These are phyloP conservation scores for Tulasnella sp. DNA, from an alignment of 768 basidiomycete species.

Conservation along the genomic window DNA sequence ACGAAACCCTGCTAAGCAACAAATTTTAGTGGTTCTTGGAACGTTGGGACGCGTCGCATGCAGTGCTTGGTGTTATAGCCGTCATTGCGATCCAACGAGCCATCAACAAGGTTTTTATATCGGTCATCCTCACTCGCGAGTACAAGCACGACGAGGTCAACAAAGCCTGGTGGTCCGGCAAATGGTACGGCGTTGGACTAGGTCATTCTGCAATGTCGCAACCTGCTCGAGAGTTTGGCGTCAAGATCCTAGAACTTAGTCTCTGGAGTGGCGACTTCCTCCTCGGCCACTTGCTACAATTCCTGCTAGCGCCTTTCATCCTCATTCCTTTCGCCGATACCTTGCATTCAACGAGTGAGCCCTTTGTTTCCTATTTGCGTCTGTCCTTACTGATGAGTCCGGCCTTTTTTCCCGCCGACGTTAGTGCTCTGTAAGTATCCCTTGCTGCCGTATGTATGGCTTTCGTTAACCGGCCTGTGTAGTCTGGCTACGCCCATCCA, in stretches of 20 bases:
- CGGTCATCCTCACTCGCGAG: conserved; percentile 89
- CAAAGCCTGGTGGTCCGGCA: conserved; percentile 97
- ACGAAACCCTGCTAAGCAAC: conserved; percentile 18
- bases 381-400: conserved; percentile 14
- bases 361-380: background rate
- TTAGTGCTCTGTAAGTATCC: conserved; percentile 20
- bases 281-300: conserved; percentile 72
- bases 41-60: conserved; percentile 81
- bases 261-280: conserved; percentile 93
- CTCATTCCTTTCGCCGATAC: conserved; percentile 86
- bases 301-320: conserved; percentile 81
- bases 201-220: conserved; percentile 91
- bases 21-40: conserved; percentile 81
- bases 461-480: background rate
- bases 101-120: conserved; percentile 84
- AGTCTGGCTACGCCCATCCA: conserved; percentile 72
- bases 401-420: no score
- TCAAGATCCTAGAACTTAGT: conserved; percentile 94
- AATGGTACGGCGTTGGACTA: conserved; percentile 92
- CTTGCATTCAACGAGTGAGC: conserved; percentile 79
- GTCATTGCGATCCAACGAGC: conserved; percentile 87
- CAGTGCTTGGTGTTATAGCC: conserved; percentile 84
- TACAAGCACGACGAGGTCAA: conserved; percentile 99
- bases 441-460: background rate
- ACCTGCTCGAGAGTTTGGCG: conserved; percentile 90